Evolutionary conservation across 2,329 filamentous ascomycete genomes (phyloP), one percentile per base, ranked within the genome.

Genomic region (Cladosporium sp.): DNA sequence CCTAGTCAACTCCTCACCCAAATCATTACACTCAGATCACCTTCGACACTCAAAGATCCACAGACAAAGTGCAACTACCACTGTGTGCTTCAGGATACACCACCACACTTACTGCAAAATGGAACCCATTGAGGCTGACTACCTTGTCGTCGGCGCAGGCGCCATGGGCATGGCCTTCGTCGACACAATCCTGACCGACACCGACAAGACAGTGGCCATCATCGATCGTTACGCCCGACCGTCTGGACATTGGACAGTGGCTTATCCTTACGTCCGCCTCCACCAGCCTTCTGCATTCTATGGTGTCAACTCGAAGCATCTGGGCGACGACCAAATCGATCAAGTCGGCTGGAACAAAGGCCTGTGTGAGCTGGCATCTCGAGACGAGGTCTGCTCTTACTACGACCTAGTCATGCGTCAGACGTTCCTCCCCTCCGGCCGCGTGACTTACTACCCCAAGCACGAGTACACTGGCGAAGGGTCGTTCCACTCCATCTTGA

Each of bases 101-200:
- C n/a, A n/a, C n/a, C n/a, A n/a, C n/a, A n/a, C n/a, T n/a, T n/a
- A n/a, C n/a, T n/a, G n/a, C n/a, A n/a, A n/a, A n/a, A n/a, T n/a
- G n/a, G n/a, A n/a, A n/a, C n/a, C n/a, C n/a, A n/a, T 43, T 9
- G n/a, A n/a, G 8, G 50, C 40, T 6, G 55, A 57, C 15, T 59
- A 56, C 38, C 45, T 58, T 3, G 49, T 59, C 48, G 44, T 57
- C 22, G 57, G 57, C 4, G 52, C 57, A 8, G 57, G 57, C 6
- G 57, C 57, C 5, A 58, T 58, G 54, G 55, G 55, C n/a, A 53
- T 59, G 47, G 57, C 55, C 8, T 59, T 59, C 20, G 54, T 52
- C 17, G 57, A 59, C 41, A 54, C 54, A 9, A 37, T 58, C 7
- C 17, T 27, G 13, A 48, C 29, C 30, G 52, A 54, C 19, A 50